Conservation (phyloP, 768 basidiomycete genomes). For the Astraeus odoratus region DNA sequence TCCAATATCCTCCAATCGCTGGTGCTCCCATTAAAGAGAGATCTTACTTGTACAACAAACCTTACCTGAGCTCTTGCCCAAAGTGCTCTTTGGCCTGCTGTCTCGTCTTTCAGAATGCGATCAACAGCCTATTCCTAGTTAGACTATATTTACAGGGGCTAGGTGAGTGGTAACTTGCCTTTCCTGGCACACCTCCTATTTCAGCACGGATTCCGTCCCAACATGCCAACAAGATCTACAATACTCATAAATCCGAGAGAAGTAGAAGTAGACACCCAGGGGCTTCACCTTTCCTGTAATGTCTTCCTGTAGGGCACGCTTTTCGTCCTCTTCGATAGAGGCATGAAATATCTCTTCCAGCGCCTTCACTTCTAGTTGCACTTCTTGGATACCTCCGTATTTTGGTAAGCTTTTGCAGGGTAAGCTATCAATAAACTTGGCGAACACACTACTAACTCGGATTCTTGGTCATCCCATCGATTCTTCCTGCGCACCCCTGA, state of each 20-base stretch:
- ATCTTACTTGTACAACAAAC: not conserved
- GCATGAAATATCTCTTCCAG: not conserved
- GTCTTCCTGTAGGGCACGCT: not conserved
- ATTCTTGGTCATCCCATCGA: not conserved
- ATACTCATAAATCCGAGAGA: too few species aligned
- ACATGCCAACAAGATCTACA: not conserved
- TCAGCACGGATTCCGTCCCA: not conserved
- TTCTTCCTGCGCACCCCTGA: not conserved
- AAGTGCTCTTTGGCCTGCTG: not conserved
- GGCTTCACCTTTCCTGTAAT: not conserved
- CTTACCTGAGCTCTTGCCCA: not conserved
- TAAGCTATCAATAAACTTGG: not conserved
- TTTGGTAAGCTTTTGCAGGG: not conserved
- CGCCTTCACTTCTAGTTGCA: not conserved
- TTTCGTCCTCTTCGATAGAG: not conserved
- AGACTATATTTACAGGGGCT: not conserved
- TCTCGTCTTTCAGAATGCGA: not conserved
- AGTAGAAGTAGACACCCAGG: too few species aligned
- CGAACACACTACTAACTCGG: not conserved
- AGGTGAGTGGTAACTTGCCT: not conserved
- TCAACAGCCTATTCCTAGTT: not conserved
- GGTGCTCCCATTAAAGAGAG: not conserved
- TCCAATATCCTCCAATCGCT: not conserved
- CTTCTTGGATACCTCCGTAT: not conserved
- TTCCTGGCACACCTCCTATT: not conserved